Base-by-base conservation (phyloP, 2,329 filamentous ascomycete species). In the Xylariaceae sp. region DNA sequence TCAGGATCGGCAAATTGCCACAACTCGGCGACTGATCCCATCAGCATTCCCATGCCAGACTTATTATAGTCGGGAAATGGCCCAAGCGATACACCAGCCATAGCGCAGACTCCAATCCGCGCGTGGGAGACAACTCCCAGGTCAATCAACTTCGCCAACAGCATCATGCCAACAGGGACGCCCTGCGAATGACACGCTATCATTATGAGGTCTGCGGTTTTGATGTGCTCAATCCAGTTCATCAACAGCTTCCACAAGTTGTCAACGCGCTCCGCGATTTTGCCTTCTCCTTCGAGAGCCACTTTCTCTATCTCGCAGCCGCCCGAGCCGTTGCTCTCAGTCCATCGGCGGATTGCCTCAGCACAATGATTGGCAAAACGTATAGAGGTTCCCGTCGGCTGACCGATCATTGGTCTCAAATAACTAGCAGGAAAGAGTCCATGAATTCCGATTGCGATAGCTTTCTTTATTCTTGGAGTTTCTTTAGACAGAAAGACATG, bases 141-240 rank as follows among this genome's bases (percentile, higher is more conserved):
- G 56, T 94, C 88, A 56, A 99, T 92, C 48, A 99, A 80, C 73
- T 96, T 97, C 4, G 92, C 91, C 4, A 97, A 81, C 2, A 99
- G 80, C 86, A 97, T 97, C 61, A 96, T 83, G 4, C 89, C 88
- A 0, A 99, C 94, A 0, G 94, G 94, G 0, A 97, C 94, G 18
- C 94, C 94, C 73, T 99, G 94, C 2, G 91, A 96, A 73, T 99
- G 94, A 61, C 92, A 96, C 2, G 91, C 91, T n/a, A 99, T 78
- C 45, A 99, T 75, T 48, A 99, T 87, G 62, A 97, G 87, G 74
- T 99, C 94, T 0, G 94, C 92, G 56, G 83, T 83, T 55, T 90
- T 86, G 37, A 99, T 88, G 64, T 93, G 88, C 44, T 96, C 91
- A 64, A 97, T 90, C 90, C 92, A 96, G 73, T 97, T 97, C 34